phyloP scores from a whole-genome alignment of 1,139 yeast genomes.

The Diutina catenulata region DNA sequence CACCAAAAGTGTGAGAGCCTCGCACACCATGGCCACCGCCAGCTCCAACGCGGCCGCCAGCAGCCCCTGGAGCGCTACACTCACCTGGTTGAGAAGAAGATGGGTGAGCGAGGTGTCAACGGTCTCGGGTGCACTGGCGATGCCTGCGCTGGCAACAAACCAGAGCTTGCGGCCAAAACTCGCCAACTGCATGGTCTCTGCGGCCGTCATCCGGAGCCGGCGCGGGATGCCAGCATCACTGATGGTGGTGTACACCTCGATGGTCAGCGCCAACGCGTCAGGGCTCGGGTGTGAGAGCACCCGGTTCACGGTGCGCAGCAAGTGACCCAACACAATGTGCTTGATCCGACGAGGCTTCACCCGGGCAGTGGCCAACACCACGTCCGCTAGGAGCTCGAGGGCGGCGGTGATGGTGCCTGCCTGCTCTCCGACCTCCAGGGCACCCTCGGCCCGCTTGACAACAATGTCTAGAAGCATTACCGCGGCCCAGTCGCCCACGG shows the following conservation, averaged over 20 bases:
- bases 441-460: no score
- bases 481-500: not conserved
- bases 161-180: not conserved
- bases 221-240: not conserved
- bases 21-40: not conserved
- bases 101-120: not conserved
- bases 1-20: not conserved
- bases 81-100: no score
- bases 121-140: not conserved
- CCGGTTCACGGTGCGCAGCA: not conserved
- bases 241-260: not conserved
- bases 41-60: no score
- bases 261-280: not conserved
- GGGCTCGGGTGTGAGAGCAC: not conserved
- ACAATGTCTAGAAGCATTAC: not conserved
- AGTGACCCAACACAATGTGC: not conserved
- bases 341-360: not conserved
- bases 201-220: not conserved
- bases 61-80: no score
- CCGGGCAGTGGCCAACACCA: not conserved
- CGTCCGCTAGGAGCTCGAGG: not conserved
- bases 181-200: not conserved
- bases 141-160: not conserved
- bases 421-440: no score
- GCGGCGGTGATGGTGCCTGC: not conserved